Evolutionary conservation across 495 filamentous ascomycete species (phyloP).

Genomic region (Cairneyella variabilis): DNA sequence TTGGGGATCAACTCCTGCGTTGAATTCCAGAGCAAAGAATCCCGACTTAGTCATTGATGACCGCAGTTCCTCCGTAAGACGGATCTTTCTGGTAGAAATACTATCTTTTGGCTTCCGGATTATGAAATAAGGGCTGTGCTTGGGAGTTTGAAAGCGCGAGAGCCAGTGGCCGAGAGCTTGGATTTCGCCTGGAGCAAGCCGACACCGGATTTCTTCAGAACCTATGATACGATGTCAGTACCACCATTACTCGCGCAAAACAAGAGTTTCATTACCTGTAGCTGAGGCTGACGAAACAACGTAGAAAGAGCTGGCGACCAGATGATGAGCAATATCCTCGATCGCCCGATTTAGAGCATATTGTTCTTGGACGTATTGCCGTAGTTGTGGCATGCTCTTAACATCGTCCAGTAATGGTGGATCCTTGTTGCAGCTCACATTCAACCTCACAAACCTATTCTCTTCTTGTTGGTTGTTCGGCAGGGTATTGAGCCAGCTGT

Average conservation of each 20-base stretch:
- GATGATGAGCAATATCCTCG: neutral
- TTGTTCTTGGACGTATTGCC: neutral
- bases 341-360: neutral
- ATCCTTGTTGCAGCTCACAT: neutral
- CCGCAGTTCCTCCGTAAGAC: neutral
- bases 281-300: neutral
- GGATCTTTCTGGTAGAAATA: neutral
- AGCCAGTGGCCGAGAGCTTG: neutral
- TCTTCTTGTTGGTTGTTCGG: neutral
- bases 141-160: neutral
- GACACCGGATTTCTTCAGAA: neutral
- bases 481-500: neutral
- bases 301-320: neutral
- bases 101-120: neutral
- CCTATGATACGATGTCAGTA: neutral
- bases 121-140: neutral
- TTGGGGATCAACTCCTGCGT: neutral
- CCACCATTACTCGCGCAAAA: neutral
- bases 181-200: neutral
- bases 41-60: neutral
- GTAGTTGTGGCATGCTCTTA: neutral
- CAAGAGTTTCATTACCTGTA: neutral
- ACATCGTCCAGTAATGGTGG: neutral
- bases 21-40: neutral
- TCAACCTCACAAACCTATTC: neutral